Evolutionary conservation across 2,329 filamentous ascomycete species (phyloP).

Genomic region (Colletotrichum australisinense): DNA sequence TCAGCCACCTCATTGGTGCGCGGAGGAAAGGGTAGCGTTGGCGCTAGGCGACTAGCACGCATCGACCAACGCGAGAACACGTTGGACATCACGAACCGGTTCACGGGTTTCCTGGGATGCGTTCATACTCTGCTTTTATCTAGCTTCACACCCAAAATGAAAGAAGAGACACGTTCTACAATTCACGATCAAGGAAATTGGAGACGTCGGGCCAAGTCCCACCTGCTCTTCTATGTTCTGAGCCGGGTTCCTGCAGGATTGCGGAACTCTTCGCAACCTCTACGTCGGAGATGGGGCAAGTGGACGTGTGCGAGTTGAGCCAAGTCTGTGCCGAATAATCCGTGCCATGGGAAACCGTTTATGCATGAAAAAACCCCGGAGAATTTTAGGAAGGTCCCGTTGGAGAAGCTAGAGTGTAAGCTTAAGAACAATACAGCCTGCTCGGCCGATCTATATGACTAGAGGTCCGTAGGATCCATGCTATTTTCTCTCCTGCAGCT

Average conservation of each 20-base stretch:
- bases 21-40: neutral
- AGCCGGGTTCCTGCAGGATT: conserved; percentile 21
- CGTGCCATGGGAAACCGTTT: neutral
- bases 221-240: neutral
- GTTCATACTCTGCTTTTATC: neutral
- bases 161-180: neutral
- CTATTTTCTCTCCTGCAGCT: neutral
- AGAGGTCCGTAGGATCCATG: neutral
- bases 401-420: neutral
- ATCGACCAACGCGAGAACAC: neutral
- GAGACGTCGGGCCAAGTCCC: neutral
- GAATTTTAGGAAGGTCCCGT: neutral
- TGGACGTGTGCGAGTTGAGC: neutral
- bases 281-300: neutral
- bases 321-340: neutral
- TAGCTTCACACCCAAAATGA: neutral
- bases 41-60: conserved; percentile 15
- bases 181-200: no score
- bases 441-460: neutral
- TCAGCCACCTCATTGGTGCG: neutral
- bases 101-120: neutral
- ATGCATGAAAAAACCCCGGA: neutral
- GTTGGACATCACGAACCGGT: conserved; percentile 7
- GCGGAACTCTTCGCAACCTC: neutral
- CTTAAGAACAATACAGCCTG: neutral